These are phyloP conservation scores for Berberis thunbergii DNA, from an alignment of 164 flowering plant genomes.

Conservation along the genomic window DNA sequence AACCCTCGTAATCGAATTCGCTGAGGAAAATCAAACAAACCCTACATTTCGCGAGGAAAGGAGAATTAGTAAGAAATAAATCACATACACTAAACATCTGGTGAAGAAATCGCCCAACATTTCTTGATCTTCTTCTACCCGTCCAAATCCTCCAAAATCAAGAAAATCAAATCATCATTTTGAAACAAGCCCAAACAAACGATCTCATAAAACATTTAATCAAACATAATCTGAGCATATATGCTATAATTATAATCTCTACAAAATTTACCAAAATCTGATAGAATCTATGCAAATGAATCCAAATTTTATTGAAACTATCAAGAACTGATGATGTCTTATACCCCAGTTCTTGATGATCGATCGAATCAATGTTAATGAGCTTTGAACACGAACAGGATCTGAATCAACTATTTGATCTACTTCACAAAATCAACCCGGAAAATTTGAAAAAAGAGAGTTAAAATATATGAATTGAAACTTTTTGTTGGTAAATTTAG, in stretches of 20 bases:
- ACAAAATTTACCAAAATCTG: too few species aligned
- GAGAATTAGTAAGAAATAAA: background rate
- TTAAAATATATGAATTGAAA: too few species aligned
- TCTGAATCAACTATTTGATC: too few species aligned
- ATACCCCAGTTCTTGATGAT: too few species aligned
- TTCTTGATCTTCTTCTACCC: conserved; percentile 1
- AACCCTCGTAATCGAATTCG: too few species aligned
- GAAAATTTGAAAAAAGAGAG: background rate
- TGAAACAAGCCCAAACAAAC: background rate
- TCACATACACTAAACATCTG: conserved; percentile 48
- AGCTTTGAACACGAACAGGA: too few species aligned
- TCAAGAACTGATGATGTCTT: too few species aligned
- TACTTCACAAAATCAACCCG: background rate
- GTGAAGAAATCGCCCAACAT: conserved; percentile 65
- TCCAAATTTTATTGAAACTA: too few species aligned
- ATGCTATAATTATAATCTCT: too few species aligned
- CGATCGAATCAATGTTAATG: too few species aligned
- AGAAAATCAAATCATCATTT: background rate
- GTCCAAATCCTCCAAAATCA: background rate
- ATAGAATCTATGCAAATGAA: too few species aligned
- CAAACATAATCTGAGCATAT: too few species aligned
- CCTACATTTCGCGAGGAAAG: background rate
- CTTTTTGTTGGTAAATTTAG: background rate
- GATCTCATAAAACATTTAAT: background rate
- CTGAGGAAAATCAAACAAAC: background rate